These are phyloP conservation scores for Plasmodium relictum DNA, from an alignment of 169 alveolate species.

Conservation along the genomic window DNA sequence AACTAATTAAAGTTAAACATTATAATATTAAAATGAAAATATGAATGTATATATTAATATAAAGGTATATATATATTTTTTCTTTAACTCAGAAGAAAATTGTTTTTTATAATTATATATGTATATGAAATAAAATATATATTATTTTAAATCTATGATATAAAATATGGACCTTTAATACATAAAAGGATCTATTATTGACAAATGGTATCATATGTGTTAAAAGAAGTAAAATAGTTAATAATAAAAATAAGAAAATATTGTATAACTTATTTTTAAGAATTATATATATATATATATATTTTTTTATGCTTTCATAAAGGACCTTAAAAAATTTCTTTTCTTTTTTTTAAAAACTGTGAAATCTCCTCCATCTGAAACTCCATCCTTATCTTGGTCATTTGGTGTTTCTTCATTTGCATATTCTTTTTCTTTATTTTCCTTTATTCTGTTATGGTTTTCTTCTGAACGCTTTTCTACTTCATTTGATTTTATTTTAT, in stretches of 20 bases:
- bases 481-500: conserved; percentile 9
- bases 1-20: too few species aligned
- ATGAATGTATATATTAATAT: too few species aligned
- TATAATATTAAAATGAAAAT: too few species aligned
- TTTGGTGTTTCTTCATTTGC: conserved; percentile 24
- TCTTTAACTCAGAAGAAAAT: too few species aligned
- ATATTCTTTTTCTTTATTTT: conserved; percentile 36
- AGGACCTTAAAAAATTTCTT: conserved; percentile 37
- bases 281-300: not conserved
- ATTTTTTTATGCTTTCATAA: conserved; percentile 28
- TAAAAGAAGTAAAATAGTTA: too few species aligned
- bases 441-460: conserved; percentile 27
- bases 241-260: not conserved
- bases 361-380: conserved; percentile 70
- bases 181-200: not conserved
- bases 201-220: not conserved
- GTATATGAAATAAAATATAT: too few species aligned
- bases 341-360: conserved; percentile 67
- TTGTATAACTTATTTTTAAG: not conserved
- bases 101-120: too few species aligned
- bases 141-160: too few species aligned
- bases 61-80: too few species aligned
- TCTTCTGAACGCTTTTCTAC: conserved; percentile 10
- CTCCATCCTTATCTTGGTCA: conserved; percentile 23
- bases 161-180: too few species aligned